Conservation (phyloP, 192 early-diverging fungal genomes). For the Backusella westeae region DNA sequence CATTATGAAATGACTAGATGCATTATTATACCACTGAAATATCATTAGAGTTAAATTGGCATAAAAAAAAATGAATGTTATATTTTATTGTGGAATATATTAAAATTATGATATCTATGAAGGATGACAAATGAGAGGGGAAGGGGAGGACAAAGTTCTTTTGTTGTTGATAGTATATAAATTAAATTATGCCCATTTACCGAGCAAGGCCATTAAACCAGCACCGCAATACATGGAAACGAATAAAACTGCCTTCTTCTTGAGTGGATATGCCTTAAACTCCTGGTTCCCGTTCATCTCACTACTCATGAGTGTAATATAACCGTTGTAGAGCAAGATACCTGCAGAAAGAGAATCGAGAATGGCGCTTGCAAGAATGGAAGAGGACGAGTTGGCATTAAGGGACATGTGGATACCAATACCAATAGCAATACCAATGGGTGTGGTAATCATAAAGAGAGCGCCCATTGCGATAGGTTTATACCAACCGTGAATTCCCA, state of each 20-base stretch:
- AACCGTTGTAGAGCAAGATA: slow-evolving; percentile 76
- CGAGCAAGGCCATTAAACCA: slow-evolving; percentile 74
- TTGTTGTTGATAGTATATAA: background rate
- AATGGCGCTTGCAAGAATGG: slow-evolving; percentile 70
- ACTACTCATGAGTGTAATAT: slow-evolving; percentile 69
- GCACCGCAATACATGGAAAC: slow-evolving; percentile 68
- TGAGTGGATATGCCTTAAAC: slow-evolving; percentile 39
- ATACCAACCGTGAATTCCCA: slow-evolving; percentile 37
- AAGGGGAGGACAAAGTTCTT: background rate
- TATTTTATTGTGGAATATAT: background rate
- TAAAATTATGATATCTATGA: no score
- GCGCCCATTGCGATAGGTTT: slow-evolving; percentile 53
- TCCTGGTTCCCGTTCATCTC: slow-evolving; percentile 59
- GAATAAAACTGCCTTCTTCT: slow-evolving; percentile 49
- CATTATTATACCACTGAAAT: no score
- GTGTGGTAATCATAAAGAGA: slow-evolving; percentile 74
- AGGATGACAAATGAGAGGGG: no score
- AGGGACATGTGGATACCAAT: slow-evolving; percentile 65
- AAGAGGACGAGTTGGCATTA: slow-evolving; percentile 46
- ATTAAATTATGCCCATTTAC: slow-evolving; percentile 41
- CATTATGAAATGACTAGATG: background rate
- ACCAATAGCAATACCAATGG: slow-evolving; percentile 80
- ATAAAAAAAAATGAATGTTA: background rate
- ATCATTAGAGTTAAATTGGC: no score
- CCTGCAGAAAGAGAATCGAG: slow-evolving; percentile 80